These are phyloP conservation scores for Yamadazyma sp. DNA, from an alignment of 805 yeast genomes.

Conservation along the genomic window DNA sequence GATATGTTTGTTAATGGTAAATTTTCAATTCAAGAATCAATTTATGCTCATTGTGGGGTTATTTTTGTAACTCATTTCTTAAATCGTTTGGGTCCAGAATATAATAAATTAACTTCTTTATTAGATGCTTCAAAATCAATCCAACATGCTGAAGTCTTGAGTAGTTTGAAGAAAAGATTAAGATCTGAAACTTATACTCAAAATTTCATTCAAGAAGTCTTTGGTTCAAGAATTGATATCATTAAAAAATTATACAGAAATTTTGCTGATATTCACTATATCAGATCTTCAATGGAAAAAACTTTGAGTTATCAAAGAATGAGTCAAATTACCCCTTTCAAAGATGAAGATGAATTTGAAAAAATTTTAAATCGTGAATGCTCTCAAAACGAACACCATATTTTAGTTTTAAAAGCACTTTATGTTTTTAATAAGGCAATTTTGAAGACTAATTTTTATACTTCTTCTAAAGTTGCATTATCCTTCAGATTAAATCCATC, in stretches of 20 bases:
- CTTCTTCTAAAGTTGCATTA: constrained; percentile 91
- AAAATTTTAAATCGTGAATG: constrained; percentile 62
- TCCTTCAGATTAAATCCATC: constrained; percentile 88
- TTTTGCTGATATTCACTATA: constrained; percentile 89
- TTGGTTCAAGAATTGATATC: constrained; percentile 65
- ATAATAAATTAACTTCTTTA: constrained; percentile 61
- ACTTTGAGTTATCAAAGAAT: constrained; percentile 87
- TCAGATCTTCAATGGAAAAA: constrained; percentile 63
- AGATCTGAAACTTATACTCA: constrained; percentile 92
- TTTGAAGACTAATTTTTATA: constrained; percentile 89
- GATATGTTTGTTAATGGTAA: constrained; percentile 68
- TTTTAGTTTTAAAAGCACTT: constrained; percentile 76
- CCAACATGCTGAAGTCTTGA: constrained; percentile 72
- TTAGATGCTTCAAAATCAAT: constrained; percentile 60
- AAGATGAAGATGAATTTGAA: constrained; percentile 72
- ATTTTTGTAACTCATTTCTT: constrained; percentile 92
- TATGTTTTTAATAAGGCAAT: constrained; percentile 81
- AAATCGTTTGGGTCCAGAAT: constrained; percentile 91
- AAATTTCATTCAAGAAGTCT: constrained; percentile 73
- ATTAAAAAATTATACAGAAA: constrained; percentile 82
- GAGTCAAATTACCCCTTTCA: constrained; percentile 70
- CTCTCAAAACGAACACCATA: constrained; percentile 77
- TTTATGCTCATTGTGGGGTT: constrained; percentile 91
- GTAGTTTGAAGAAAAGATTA: constrained; percentile 79
- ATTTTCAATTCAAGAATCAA: constrained; percentile 89